These are phyloP conservation scores for Hyparrhenia diplandra DNA, from an alignment of 176 grass and related monocot genomes.

Conservation along the genomic window DNA sequence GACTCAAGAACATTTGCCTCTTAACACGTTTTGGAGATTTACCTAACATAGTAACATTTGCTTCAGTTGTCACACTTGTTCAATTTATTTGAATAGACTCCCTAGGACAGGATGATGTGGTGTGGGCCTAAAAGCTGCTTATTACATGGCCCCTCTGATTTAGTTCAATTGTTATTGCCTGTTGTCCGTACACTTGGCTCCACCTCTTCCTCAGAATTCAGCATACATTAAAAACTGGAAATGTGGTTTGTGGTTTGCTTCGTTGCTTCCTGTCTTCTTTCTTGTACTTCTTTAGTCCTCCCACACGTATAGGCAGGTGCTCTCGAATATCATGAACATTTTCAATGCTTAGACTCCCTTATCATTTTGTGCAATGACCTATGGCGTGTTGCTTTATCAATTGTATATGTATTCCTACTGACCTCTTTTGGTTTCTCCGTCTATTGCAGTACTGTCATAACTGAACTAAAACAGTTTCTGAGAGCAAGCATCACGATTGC, in stretches of 20 bases:
- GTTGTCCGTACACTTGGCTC: background rate
- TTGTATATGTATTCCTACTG: constrained; percentile 3
- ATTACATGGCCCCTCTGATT: background rate
- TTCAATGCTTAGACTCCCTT: background rate
- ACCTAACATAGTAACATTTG: constrained; percentile 18
- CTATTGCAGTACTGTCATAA: constrained; percentile 9
- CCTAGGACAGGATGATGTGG: constrained; percentile 31
- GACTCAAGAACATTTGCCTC: background rate
- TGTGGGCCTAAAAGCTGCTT: constrained; percentile 29
- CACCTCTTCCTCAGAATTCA: background rate
- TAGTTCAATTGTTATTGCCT: constrained; percentile 9
- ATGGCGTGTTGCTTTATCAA: background rate
- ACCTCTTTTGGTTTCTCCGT: constrained; percentile 17
- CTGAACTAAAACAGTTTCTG: background rate
- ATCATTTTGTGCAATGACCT: background rate
- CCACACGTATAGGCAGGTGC: background rate
- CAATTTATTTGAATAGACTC: constrained; percentile 19
- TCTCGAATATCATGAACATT: background rate
- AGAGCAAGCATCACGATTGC: background rate
- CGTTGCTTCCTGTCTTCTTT: background rate
- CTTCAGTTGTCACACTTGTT: constrained; percentile 15
- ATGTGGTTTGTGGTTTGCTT: background rate
- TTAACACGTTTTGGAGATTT: constrained; percentile 4
- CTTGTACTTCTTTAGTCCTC: constrained; percentile 27
- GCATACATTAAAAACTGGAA: background rate